A percentile compares a stretch with the other conserved stretches of the same genome.
phyloP scores from a whole-genome alignment of 768 basidiomycete species.

The Mycena polygramma region DNA sequence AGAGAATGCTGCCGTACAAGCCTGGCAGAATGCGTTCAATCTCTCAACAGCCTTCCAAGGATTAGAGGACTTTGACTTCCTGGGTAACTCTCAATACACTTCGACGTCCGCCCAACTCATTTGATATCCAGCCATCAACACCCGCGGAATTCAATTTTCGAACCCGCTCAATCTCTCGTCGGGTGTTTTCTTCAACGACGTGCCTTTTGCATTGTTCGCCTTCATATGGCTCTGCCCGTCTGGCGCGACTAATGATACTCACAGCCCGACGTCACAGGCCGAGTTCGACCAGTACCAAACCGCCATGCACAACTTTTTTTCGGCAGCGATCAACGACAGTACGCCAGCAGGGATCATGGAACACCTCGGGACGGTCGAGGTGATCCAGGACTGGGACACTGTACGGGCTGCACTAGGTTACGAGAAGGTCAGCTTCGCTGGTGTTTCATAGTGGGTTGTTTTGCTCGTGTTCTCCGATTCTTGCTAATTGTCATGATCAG shows the following conservation, averaged over 20 bases:
- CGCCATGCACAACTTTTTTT: constrained; percentile 19
- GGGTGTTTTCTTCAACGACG: constrained; percentile 4
- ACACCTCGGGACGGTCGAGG: constrained; percentile 20
- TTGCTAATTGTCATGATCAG: not conserved
- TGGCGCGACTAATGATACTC: not conserved
- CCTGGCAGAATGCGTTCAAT: constrained; percentile 35
- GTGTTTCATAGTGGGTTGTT: constrained; percentile 30
- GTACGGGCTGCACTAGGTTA: constrained; percentile 32
- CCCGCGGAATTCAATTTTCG: constrained; percentile 21
- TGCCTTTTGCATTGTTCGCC: constrained; percentile 27
- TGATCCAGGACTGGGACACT: constrained; percentile 29
- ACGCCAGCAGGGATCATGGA: constrained; percentile 28
- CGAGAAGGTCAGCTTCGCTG: constrained; percentile 22
- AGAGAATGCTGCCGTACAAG: constrained; percentile 22
- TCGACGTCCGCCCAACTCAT: no score
- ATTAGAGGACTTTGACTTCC: constrained; percentile 32
- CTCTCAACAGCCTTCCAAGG: constrained; percentile 9
- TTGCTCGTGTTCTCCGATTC: not conserved
- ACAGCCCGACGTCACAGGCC: constrained; percentile 12
- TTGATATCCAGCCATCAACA: constrained; percentile 24
- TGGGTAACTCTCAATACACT: constrained; percentile 1
- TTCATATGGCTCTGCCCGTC: not conserved
- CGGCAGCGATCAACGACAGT: not conserved
- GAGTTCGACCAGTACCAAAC: constrained; percentile 33
- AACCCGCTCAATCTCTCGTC: no score